Evolutionary conservation across 257 asterid species (phyloP), one percentile per base, ranked within the genome.

Genomic region (Knoxia roxburghii): DNA sequence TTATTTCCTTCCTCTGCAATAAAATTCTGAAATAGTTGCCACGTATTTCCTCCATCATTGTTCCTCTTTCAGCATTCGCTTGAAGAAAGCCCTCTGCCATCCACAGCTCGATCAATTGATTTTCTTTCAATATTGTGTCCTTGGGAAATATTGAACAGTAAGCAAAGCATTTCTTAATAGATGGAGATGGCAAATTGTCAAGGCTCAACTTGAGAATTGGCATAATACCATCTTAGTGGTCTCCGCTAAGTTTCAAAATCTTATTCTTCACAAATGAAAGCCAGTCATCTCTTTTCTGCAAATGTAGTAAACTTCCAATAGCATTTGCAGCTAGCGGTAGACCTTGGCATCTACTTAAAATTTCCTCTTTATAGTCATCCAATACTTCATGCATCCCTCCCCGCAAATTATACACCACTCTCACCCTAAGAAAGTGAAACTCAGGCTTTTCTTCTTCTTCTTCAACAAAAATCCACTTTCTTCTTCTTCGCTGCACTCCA

Each of bases 1-100:
- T 15, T 24, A 12, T 68, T 7, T 0, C 4, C 15, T 55, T 54
- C 33, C 30, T 68, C 18, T 72, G 70, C 49, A 75, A 7, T 10
- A 82, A 72, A 66, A 46, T 62, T 14, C 55, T 61, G 6, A 74
- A 55, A 48, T 52, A 41, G 0, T 26, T 49, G 2, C 20, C 15
- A 2, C 83, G 83, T 0, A 14, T 50, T 24, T 23, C 73, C 49
- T 56, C 65, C 66, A 68, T 29, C 14, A 6, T 32, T 54, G 32
- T 40, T 51, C 54, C 49, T 23, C 23, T 40, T 48, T 69, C 61
- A 2, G 5, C 12, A 6, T 13, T 41, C 4, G 32, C 21, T 39
- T 27, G 50, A 48, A 77, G 71, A 54, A 81, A 75, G 1, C 80
- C 82, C 70, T 74, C 74, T 0, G 80, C 78, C 84, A 73, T 79